Conservation (phyloP, 2,329 filamentous ascomycete genomes). For the Ophiostoma fasciatum region DNA sequence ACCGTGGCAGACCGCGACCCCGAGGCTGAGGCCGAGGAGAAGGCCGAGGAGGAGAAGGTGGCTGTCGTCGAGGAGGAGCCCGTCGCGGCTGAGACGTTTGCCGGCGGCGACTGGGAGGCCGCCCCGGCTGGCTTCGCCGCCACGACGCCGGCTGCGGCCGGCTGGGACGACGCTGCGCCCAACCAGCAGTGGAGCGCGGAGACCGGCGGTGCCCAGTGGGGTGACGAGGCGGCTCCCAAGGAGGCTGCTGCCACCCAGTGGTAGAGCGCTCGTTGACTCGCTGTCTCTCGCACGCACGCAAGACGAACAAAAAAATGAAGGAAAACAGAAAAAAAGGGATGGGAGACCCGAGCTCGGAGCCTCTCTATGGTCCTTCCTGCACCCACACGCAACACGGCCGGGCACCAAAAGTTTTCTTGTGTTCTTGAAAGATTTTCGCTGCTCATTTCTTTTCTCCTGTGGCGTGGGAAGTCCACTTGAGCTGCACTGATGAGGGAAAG, state of each 20-base stretch:
- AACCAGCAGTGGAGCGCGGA: constrained; percentile 54
- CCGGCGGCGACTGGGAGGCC: constrained; percentile 72
- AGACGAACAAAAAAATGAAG: no score
- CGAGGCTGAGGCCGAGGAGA: constrained; percentile 98
- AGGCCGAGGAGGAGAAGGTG: constrained; percentile 84
- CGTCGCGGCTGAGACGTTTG: constrained; percentile 63
- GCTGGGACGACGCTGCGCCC: constrained; percentile 45
- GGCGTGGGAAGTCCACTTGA: constrained; percentile 34
- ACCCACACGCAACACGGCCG: no score
- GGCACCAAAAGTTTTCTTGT: constrained; percentile 7
- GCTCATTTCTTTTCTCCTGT: constrained; percentile 3
- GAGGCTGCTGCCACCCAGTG: constrained; percentile 35
- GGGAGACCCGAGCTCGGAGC: no score
- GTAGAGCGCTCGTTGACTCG: constrained; percentile 21
- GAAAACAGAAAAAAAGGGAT: not conserved
- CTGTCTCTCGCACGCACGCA: not conserved
- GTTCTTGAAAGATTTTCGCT: constrained; percentile 5
- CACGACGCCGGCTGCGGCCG: constrained; percentile 33
- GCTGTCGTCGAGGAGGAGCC: constrained; percentile 75
- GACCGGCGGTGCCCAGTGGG: constrained; percentile 41
- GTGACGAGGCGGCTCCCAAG: constrained; percentile 29
- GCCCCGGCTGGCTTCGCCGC: constrained; percentile 55
- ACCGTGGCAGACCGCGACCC: constrained; percentile 96
- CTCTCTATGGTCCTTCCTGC: no score
- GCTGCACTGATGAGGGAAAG: constrained; percentile 98